Base-by-base conservation (phyloP, 2,329 filamentous ascomycete genomes). In the Teratosphaeria epicoccoides region DNA sequence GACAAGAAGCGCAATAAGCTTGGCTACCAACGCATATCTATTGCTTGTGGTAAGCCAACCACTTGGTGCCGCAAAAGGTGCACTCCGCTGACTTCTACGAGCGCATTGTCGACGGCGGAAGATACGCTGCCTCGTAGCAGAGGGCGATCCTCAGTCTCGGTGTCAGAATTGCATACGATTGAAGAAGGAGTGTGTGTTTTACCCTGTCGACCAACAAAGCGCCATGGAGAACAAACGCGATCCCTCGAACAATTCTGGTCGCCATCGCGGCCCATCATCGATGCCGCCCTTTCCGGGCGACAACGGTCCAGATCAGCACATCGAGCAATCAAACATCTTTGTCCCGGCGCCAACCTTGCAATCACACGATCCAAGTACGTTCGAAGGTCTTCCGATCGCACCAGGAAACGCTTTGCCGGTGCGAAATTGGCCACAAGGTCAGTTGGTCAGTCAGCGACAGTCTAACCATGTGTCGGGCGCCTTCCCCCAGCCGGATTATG, bases 161-260 rank as follows among this genome's bases (percentile, higher is more conserved):
- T 97, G 91, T 71, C 81, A 85, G 58, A 95, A 95, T 72, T 97
- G 91, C 71, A 95, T 95, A 63, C 83, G 89, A 46, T 73, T 97
- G 65, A 94, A 94, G 70, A 96, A 95, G 65, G 88, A 95, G 58
- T 97, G 91, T 70, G 88, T 85, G 66, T 97, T 95, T 70, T 87
- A 84, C 61, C 87, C 90, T 0, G 90, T 96, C 22, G 89, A 95
- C 25, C 63, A 66, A 46, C 61, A 63, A 50, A 56, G 54, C 23
- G 56, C 59, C 10, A 52, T 63, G 10, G 64, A 66, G 26, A 56
- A 58, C 43, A 54, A 54, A n/a, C 58, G 61, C 2, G 59, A 63
- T 17, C 47, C 54, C 12, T 59, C 57, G 6, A 52, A 46, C 22
- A 59, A 57, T 47, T 48, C 57, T 20, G 52, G 52, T n/a, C 47